Evolutionary conservation across 2,329 filamentous ascomycete species (phyloP).

Genomic region (Dothideomycetes sp.): DNA sequence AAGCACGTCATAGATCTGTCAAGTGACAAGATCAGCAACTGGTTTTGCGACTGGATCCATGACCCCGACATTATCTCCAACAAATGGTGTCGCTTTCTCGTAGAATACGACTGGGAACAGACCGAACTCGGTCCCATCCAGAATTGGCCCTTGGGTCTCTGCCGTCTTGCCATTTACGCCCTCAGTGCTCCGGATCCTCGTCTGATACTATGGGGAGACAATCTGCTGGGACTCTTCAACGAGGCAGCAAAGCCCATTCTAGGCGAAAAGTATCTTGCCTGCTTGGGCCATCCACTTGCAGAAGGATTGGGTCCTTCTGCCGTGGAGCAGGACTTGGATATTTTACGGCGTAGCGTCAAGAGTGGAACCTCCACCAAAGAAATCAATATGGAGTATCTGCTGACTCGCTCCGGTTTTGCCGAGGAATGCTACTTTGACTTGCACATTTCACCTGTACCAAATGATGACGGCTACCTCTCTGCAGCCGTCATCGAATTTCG

Average conservation of each 20-base stretch:
- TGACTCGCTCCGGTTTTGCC: slow-evolving; percentile 15
- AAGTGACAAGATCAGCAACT: neutral
- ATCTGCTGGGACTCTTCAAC: slow-evolving; percentile 14
- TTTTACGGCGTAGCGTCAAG: slow-evolving; percentile 12
- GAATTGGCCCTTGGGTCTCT: slow-evolving; percentile 15
- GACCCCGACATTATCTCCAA: neutral
- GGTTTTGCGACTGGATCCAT: neutral
- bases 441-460: slow-evolving; percentile 15
- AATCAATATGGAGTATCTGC: slow-evolving; percentile 12
- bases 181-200: slow-evolving; percentile 1
- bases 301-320: neutral
- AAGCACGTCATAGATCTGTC: too few species aligned
- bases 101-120: slow-evolving; percentile 18
- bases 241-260: slow-evolving; percentile 12
- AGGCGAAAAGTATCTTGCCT: slow-evolving; percentile 9
- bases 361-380: slow-evolving; percentile 13
- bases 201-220: slow-evolving; percentile 7
- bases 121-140: slow-evolving; percentile 19
- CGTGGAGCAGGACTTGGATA: neutral
- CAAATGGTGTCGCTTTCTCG: slow-evolving; percentile 10
- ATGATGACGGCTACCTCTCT: slow-evolving; percentile 6
- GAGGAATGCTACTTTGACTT: slow-evolving; percentile 20
- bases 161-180: slow-evolving; percentile 11
- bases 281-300: neutral
- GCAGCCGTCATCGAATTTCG: slow-evolving; percentile 9